Evolutionary conservation across 768 basidiomycete species (phyloP).

Genomic region (Phylloporus sp.): DNA sequence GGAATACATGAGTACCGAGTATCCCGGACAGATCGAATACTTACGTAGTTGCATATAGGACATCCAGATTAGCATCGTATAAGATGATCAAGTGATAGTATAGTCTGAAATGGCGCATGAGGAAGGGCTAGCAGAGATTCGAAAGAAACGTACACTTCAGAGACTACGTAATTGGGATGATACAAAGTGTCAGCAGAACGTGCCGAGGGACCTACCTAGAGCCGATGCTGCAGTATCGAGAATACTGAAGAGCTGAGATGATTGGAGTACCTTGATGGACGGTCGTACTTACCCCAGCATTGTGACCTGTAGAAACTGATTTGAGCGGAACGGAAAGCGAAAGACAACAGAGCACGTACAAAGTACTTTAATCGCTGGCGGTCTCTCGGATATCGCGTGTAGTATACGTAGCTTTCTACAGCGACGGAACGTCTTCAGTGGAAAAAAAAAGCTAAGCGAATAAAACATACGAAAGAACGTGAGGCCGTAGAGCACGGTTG

Average conservation of each 20-base stretch:
- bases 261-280: background rate
- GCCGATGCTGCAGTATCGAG: conserved; percentile 25
- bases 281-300: conserved; percentile 14
- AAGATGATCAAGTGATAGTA: conserved; percentile 27
- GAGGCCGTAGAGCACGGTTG: conserved; percentile 29
- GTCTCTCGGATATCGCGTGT: conserved; percentile 25
- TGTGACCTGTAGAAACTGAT: conserved; percentile 15
- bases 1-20: background rate
- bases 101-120: conserved; percentile 18
- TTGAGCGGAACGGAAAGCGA: background rate
- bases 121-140: background rate
- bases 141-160: conserved; percentile 20
- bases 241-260: conserved; percentile 6
- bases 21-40: background rate
- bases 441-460: background rate
- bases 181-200: background rate
- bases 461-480: conserved; percentile 32
- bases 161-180: conserved; percentile 18
- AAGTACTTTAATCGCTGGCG: conserved; percentile 14
- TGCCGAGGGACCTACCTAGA: conserved; percentile 17
- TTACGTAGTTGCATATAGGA: conserved; percentile 27
- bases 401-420: conserved; percentile 29
- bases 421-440: background rate
- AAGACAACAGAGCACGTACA: conserved; percentile 7
- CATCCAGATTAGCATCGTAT: conserved; percentile 20